Base-by-base conservation (phyloP, 2,329 filamentous ascomycete species). In the Venturia oleaginea region DNA sequence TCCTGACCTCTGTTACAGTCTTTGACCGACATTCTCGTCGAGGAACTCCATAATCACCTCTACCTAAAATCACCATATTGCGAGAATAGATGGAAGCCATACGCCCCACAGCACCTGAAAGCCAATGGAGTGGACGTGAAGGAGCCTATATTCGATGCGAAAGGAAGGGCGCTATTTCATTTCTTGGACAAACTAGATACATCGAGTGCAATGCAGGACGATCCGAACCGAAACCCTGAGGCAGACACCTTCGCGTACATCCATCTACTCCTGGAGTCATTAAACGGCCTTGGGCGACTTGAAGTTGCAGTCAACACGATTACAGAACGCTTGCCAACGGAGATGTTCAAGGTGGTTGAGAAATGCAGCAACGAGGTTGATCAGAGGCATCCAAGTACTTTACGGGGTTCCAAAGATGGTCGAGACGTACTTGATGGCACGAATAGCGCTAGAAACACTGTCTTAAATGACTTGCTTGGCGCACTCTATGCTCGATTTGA, bases 21-120 rank as follows among this genome's bases (percentile, higher is more conserved):
- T 0, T 78, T 99, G 67, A 93, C 93, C 72, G 94, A 99, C 72
- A 97, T 97, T 63, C 75, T 99, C 64, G 87, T 97, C n/a, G 94
- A 99, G 74, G 94, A 99, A 75, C 81, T 99, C 40, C 94, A 99
- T 73, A 94, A 96, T 73, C 94, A 99, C 76, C 82, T 99, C 4
- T 99, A 99, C 73, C 85, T 99, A 46, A 97, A 97, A 74, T 97
- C 93, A 3, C 94, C 93, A 0, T 99, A 99, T 73, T 97, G 93
- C 72, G 92, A 96, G 73, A 91, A 96, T 73, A 83, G 94, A 69
- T 99, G 94, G 94, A 95, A 96, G 75, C 84, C 84, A 65, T 85
- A 96, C 66, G 83, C 87, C 43, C 88, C 88, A 69, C 84, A 83
- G 43, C 87, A 90, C 68, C 81, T 84, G 59, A 77, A 76, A 54